Percentiles rank a stretch among this genome's conserved stretches.
These are phyloP conservation scores for Amaranthus cruentus DNA, from an alignment of 148 eudicot genomes.

Conservation along the genomic window DNA sequence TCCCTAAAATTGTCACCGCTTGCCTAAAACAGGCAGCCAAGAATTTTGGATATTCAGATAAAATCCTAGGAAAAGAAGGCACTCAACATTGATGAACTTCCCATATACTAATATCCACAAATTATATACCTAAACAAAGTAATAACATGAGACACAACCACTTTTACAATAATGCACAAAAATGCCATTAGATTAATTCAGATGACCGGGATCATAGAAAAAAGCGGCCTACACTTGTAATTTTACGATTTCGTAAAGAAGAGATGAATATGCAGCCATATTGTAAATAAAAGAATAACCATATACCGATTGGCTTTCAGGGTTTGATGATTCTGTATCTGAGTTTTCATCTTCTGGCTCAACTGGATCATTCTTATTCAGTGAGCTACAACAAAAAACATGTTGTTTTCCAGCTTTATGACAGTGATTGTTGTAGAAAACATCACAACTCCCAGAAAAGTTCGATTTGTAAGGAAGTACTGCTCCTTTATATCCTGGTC, in stretches of 20 bases:
- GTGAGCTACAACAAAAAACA: slow-evolving; percentile 16
- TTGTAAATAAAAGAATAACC: neutral
- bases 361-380: slow-evolving; percentile 22
- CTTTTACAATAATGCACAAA: neutral
- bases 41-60: neutral
- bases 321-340: slow-evolving; percentile 19
- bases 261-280: neutral
- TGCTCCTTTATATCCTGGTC: slow-evolving; percentile 10
- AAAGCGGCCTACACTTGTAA: neutral
- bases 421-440: slow-evolving; percentile 6
- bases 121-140: neutral
- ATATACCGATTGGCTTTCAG: slow-evolving; percentile 24
- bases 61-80: neutral
- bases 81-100: neutral
- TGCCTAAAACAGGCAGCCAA: slow-evolving; percentile 37
- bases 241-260: neutral
- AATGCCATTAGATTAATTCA: neutral
- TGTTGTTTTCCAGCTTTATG: slow-evolving; percentile 15
- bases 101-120: neutral
- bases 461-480: slow-evolving; percentile 19
- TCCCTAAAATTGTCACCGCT: slow-evolving; percentile 50
- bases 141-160: neutral
- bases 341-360: slow-evolving; percentile 34
- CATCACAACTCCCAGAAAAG: slow-evolving; percentile 14
- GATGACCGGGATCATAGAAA: neutral